phyloP scores from a whole-genome alignment of 306 rosid genomes.

The Lagenaria siceraria region DNA sequence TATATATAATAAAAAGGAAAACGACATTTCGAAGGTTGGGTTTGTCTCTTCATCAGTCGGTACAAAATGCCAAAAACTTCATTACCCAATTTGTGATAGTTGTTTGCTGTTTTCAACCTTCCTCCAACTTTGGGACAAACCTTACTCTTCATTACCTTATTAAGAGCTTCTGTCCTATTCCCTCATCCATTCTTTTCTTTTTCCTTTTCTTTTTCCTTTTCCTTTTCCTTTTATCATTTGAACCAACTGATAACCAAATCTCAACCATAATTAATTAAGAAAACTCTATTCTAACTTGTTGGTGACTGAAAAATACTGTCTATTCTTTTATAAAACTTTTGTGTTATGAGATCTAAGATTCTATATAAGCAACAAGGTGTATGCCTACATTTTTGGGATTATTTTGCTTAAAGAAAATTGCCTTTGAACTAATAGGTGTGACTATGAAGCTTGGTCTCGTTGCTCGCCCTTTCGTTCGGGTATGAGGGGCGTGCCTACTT shows the following conservation, averaged over 20 bases:
- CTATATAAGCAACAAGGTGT: background rate
- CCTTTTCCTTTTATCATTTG: background rate
- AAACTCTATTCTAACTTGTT: background rate
- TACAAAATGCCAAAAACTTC: background rate
- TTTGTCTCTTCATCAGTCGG: conserved; percentile 3
- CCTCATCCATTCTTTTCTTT: background rate
- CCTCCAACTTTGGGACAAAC: too few relatives aligned
- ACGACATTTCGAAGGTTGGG: background rate
- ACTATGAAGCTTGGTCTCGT: background rate
- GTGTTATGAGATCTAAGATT: background rate
- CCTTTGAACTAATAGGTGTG: background rate
- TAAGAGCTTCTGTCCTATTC: background rate
- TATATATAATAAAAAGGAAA: too few relatives aligned
- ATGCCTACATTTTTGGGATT: background rate
- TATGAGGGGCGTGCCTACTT: background rate
- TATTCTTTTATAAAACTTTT: background rate
- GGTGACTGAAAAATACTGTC: background rate
- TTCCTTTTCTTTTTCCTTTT: background rate
- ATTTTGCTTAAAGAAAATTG: background rate
- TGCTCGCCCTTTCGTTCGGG: background rate
- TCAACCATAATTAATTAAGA: background rate
- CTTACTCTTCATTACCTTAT: background rate
- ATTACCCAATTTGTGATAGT: background rate
- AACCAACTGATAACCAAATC: background rate
- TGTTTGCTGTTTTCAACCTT: background rate